Evolutionary conservation across 1,284 basidiomycete species (phyloP).

Genomic region (Ustilago tritici): DNA sequence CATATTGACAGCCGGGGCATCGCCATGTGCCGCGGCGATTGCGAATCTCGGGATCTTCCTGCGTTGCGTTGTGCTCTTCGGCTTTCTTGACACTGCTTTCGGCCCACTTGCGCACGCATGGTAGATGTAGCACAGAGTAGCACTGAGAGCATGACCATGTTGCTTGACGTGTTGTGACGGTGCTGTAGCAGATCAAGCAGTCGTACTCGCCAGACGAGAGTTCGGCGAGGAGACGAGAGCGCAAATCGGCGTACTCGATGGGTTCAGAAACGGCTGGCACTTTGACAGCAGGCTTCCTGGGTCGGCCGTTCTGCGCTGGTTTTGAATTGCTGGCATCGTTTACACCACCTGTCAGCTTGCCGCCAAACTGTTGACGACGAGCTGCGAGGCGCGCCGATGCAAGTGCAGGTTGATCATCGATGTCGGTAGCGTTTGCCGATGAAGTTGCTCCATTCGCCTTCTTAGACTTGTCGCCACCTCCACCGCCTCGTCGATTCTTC

Average conservation of each 20-base stretch:
- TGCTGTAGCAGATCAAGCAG: slow-evolving; percentile 67
- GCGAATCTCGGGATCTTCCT: slow-evolving; percentile 65
- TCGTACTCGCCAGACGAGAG: slow-evolving; percentile 65
- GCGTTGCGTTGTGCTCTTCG: slow-evolving; percentile 66
- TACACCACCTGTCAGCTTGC: slow-evolving; percentile 46
- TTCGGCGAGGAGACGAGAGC: slow-evolving; percentile 63
- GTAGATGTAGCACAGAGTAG: slow-evolving; percentile 64
- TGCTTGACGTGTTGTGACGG: slow-evolving; percentile 57
- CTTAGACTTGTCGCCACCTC: slow-evolving; percentile 17
- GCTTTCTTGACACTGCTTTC: slow-evolving; percentile 64
- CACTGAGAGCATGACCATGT: slow-evolving; percentile 68
- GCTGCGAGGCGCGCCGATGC: slow-evolving; percentile 24
- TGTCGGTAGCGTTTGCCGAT: background rate
- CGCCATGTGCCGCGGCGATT: slow-evolving; percentile 63
- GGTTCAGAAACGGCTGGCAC: slow-evolving; percentile 29
- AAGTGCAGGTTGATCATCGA: background rate
- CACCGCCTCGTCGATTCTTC: slow-evolving; percentile 10
- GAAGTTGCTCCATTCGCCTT: slow-evolving; percentile 8
- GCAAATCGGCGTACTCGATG: slow-evolving; percentile 62
- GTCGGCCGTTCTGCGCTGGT: slow-evolving; percentile 19
- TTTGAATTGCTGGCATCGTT: slow-evolving; percentile 8
- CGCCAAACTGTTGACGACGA: slow-evolving; percentile 52
- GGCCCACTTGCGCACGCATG: slow-evolving; percentile 67
- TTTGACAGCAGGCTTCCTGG: slow-evolving; percentile 39
- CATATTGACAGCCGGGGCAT: slow-evolving; percentile 67